Evolutionary conservation across 805 yeast species (phyloP).

Genomic region (Sugiyamaella marilandica): DNA sequence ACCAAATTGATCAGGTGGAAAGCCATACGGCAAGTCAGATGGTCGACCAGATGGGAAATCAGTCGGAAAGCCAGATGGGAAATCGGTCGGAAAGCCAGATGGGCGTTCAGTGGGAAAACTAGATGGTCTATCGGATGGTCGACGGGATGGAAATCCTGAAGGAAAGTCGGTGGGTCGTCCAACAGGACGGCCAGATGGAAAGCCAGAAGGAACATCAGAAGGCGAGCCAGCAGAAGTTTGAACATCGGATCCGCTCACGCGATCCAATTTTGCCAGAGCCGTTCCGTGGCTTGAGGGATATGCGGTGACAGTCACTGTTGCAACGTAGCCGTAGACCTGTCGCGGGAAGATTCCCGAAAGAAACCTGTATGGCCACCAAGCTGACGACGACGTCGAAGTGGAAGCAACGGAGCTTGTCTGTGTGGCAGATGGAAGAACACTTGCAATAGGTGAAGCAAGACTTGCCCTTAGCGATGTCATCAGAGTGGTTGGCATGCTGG

Average conservation of each 20-base stretch:
- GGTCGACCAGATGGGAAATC: too few species aligned
- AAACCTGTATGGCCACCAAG: background rate
- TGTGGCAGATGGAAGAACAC: background rate
- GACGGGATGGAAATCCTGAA: background rate
- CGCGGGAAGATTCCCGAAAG: conserved; percentile 1
- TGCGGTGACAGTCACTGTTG: background rate
- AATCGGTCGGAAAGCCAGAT: background rate
- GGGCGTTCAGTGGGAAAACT: conserved; percentile 1
- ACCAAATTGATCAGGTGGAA: too few species aligned
- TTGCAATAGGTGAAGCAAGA: background rate
- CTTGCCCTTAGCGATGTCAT: background rate
- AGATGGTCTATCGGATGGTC: background rate
- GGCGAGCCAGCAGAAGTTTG: conserved; percentile 1
- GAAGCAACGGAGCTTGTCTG: background rate
- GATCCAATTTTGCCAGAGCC: too few species aligned
- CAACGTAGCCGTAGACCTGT: background rate
- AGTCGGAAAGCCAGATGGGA: conserved; percentile 1
- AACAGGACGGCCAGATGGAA: background rate
- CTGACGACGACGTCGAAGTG: background rate
- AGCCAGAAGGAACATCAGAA: background rate
- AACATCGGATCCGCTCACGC: background rate
- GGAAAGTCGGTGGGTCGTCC: conserved; percentile 1
- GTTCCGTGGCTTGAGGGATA: too few species aligned
- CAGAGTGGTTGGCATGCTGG: background rate
- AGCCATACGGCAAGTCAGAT: too few species aligned